Evolutionary conservation across 2,329 filamentous ascomycete species (phyloP), one percentile per base, ranked within the genome.

Genomic region (Emmonsiellopsis sp.): DNA sequence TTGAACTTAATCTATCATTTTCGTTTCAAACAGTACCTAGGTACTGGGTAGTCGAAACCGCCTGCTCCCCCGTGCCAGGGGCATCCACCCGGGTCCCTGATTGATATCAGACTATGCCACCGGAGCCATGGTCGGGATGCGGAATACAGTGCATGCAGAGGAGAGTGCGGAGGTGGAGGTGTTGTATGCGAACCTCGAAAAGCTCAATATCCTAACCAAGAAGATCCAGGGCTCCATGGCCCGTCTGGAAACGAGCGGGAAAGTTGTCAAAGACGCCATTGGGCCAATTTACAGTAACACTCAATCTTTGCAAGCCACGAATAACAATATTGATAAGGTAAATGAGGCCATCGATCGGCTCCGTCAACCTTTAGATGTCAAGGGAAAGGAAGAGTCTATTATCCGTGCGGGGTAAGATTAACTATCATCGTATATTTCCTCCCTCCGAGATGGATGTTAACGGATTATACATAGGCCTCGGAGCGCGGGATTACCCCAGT

Each of bases 281-380:
- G 89, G 89, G 0, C 93, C 93, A 7, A 85, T 98, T 42, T 94
- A 91, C 66, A 88, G 87, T 62, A 94, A 96, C 69, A 97, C 93
- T 0, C 87, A 89, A 69, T 86, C 84, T 57, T 78, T 97, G 21
- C 93, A 97, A 70, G 81, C 85, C n/a, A 82, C 94, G 37, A 90
- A 88, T 60, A 84, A 81, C 60, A 98, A 98, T 66, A 87, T 97
- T 62, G 91, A 97, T 65, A 80, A 82, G 57, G 83, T 96, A 37
- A 82, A 95, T 55, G 79, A 85, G 57, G 88, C 91, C 14, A 97
- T 98, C 61, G 90, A 95, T 57, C 84, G 85, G 57, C 79, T 97
- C 42, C 85, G 88, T 61, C 87, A 94, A 63, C 92, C 93, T n/a
- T 83, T 91, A 56, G 90, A 97, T 67, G 89, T 90, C 66, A 92